Base-by-base conservation (phyloP, 2,329 filamentous ascomycete species). In the Hymenoscyphus fructigenus region DNA sequence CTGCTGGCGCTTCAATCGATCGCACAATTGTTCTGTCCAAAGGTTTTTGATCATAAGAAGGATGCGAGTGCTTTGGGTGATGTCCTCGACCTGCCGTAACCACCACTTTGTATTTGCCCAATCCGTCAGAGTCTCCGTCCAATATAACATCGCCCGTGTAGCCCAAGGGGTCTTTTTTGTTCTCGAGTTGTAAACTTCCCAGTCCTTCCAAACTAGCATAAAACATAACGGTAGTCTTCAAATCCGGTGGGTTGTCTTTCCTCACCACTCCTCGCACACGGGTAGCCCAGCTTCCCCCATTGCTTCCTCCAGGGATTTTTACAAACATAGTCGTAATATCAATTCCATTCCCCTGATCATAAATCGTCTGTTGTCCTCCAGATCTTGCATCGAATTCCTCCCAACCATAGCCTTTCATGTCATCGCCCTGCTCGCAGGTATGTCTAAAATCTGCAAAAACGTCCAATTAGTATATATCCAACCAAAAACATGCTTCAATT, bases 381-480 rank as follows among this genome's bases (percentile, higher is more conserved):
- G 84, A 90, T 65, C 95, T 85, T 26, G 93, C 89, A 78, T 99
- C 95, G 77, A 96, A 99, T 76, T 96, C 92, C 73, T 98, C 93
- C 95, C 95, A 99, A 67, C 95, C 95, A 77, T 99, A 99, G 63
- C 94, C 94, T 58, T 88, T 90, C 85, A 99, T 96, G 69, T 91
- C 91, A 76, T 96, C 92, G 76, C 95, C 87, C 77, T 99, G 95
- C 78, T 98, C 95, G 79, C 95, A 99, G 0, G 95, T 97, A 77
- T 97, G 93, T 69, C 95, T 88, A 73, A 97, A 90, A 72, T 89
- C 92, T 95, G 75, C 1, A 62, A 4, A 28, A 20, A 62, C 23
- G n/a, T 32, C 5, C 17, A 50, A 65, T 73, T 65, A 73, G 67
- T 59, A 44, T 20, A 20, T 44, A 50, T 17, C 23, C 47, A 23